Conservation (phyloP, 805 yeast species). For the Candida yuanshanica region DNA sequence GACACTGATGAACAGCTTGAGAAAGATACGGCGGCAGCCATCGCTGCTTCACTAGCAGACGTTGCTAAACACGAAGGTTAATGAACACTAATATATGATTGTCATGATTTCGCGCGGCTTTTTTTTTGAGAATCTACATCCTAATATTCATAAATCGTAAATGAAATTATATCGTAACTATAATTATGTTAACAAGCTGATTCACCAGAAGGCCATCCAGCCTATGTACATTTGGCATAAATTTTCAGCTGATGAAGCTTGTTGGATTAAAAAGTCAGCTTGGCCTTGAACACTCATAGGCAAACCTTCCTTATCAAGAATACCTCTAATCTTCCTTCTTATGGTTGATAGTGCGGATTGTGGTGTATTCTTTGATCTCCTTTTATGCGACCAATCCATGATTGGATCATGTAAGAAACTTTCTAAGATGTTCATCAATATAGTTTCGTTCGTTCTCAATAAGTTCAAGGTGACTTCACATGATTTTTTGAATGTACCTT, state of each 20-base stretch:
- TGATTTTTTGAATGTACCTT: constrained; percentile 81
- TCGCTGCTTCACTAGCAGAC: background rate
- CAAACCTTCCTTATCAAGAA: constrained; percentile 72
- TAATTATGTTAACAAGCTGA: background rate
- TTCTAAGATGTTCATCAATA: constrained; percentile 85
- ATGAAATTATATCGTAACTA: background rate
- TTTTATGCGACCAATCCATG: constrained; percentile 61
- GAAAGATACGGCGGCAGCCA: background rate
- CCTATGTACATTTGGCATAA: constrained; percentile 89
- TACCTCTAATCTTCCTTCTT: constrained; percentile 77
- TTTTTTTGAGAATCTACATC: too few relatives aligned
- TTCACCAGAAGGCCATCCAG: constrained; percentile 75
- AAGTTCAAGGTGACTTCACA: constrained; percentile 78
- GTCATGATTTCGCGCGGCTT: too few relatives aligned
- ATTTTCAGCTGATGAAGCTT: constrained; percentile 67
- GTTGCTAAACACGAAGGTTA: background rate
- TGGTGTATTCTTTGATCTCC: constrained; percentile 41
- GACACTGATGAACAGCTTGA: background rate
- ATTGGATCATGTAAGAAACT: constrained; percentile 91
- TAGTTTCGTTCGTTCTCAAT: constrained; percentile 72
- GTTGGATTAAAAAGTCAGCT: constrained; percentile 81
- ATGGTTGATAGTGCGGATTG: constrained; percentile 67
- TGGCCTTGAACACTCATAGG: constrained; percentile 91
- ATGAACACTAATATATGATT: too few relatives aligned
- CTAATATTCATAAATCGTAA: background rate